Evolutionary conservation across 31 red algal genomes (phyloP).

Genomic region (Porphyra umbilicalis): DNA sequence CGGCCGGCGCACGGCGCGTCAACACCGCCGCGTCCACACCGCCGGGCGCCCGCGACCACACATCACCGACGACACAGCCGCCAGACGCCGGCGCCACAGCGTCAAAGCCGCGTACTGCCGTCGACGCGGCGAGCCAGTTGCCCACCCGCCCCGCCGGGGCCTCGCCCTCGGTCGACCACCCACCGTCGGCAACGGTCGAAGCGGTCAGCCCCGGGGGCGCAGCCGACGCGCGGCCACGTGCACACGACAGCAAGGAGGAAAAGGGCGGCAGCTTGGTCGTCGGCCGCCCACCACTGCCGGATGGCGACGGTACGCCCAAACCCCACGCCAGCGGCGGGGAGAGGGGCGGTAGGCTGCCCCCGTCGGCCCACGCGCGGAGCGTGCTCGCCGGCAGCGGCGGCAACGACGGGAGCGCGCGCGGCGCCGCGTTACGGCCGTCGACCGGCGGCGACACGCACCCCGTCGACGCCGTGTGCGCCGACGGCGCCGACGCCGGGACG

Average conservation of each 20-base stretch:
- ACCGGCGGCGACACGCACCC: neutral
- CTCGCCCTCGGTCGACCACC: too few species aligned
- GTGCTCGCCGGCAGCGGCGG: neutral
- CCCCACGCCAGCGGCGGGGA: neutral
- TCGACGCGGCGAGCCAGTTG: too few species aligned
- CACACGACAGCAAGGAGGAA: neutral
- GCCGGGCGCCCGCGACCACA: too few species aligned
- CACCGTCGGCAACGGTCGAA: too few species aligned
- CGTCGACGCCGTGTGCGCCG: neutral
- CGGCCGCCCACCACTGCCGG: neutral
- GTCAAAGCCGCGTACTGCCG: too few species aligned
- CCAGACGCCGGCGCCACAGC: too few species aligned
- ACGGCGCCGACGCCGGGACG: neutral
- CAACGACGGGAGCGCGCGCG: neutral
- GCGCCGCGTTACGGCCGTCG: neutral
- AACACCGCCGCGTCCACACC: too few species aligned
- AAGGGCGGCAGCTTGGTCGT: neutral
- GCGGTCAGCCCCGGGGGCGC: too few species aligned
- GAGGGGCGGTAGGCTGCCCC: neutral
- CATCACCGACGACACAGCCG: too few species aligned
- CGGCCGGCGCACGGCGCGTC: too few species aligned
- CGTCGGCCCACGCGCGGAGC: neutral
- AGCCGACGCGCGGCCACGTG: too few species aligned
- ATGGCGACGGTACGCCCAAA: neutral
- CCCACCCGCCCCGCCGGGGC: too few species aligned